These are phyloP conservation scores for Petasospora rhodanensis DNA, from an alignment of 1,139 yeast genomes.

Conservation along the genomic window DNA sequence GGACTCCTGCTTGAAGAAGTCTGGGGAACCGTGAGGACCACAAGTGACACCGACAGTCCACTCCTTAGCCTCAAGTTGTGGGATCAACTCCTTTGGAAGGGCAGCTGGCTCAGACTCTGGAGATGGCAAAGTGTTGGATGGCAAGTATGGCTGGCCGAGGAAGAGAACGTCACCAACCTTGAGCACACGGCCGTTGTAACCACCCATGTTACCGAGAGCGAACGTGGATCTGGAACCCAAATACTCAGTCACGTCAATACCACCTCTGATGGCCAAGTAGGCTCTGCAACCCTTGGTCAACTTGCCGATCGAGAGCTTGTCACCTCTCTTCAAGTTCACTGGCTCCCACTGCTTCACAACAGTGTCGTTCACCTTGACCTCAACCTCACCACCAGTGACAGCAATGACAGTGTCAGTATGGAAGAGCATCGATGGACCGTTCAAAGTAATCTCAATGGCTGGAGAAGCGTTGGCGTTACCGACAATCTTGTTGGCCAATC, in stretches of 20 bases:
- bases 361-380: constrained; percentile 60
- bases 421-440: constrained; percentile 81
- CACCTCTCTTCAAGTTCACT: constrained; percentile 64
- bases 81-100: constrained; percentile 57
- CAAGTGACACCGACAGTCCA: constrained; percentile 93
- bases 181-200: constrained; percentile 86
- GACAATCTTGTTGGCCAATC: constrained; percentile 84
- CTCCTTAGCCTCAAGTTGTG: constrained; percentile 41
- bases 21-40: constrained; percentile 98
- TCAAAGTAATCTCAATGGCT: constrained; percentile 83
- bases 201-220: constrained; percentile 93
- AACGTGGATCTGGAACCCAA: constrained; percentile 95
- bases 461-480: constrained; percentile 82
- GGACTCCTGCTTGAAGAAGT: constrained; percentile 77
- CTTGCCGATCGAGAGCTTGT: constrained; percentile 75
- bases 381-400: constrained; percentile 78
- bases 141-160: constrained; percentile 69
- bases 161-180: constrained; percentile 90
- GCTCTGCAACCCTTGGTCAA: constrained; percentile 80
- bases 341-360: constrained; percentile 68
- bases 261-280: constrained; percentile 86
- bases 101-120: constrained; percentile 62
- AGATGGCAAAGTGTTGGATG: constrained; percentile 65
- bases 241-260: constrained; percentile 90
- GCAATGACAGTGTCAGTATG: constrained; percentile 76